A percentile compares a stretch with the other conserved stretches of the same genome.
Conservation (phyloP, 305 asterid genomes). For the Solanum aculeatissimum region DNA sequence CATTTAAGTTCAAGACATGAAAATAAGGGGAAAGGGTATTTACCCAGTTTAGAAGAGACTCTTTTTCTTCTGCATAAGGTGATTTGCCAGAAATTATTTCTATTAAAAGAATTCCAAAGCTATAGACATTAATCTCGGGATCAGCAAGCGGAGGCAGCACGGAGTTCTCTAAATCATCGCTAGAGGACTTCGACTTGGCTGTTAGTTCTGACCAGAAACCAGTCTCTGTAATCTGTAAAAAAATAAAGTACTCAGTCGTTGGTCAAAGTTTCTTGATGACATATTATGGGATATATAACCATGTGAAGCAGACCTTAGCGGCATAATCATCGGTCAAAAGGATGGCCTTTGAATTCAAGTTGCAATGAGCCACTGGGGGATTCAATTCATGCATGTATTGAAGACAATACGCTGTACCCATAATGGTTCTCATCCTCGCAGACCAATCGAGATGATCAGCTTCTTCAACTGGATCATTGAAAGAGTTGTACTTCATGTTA, state of each 20-base stretch:
- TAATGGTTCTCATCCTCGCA: slow-evolving; percentile 66
- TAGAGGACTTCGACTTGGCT: slow-evolving; percentile 28
- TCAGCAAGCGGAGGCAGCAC: slow-evolving; percentile 45
- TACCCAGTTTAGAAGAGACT: slow-evolving; percentile 63
- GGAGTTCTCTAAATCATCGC: slow-evolving; percentile 35
- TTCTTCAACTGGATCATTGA: slow-evolving; percentile 47
- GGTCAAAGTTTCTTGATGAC: not conserved
- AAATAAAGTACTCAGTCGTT: not conserved
- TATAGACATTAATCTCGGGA: slow-evolving; percentile 46
- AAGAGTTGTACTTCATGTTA: not conserved
- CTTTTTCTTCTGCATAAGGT: slow-evolving; percentile 44
- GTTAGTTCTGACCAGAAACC: slow-evolving; percentile 64
- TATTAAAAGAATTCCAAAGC: slow-evolving; percentile 60
- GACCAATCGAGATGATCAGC: slow-evolving; percentile 87
- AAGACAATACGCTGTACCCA: slow-evolving; percentile 87
- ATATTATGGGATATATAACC: not conserved
- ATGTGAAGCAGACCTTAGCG: slow-evolving; percentile 50
- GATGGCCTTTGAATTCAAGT: slow-evolving; percentile 43
- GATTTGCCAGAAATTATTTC: slow-evolving; percentile 63
- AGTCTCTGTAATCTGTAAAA: slow-evolving; percentile 46
- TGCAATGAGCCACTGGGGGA: slow-evolving; percentile 51
- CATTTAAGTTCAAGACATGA: not conserved
- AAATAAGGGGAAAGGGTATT: not conserved
- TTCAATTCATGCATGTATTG: slow-evolving; percentile 73
- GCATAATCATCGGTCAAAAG: slow-evolving; percentile 89